Base-by-base conservation (phyloP, 2,329 filamentous ascomycete genomes). In the Xylariaceae sp. region DNA sequence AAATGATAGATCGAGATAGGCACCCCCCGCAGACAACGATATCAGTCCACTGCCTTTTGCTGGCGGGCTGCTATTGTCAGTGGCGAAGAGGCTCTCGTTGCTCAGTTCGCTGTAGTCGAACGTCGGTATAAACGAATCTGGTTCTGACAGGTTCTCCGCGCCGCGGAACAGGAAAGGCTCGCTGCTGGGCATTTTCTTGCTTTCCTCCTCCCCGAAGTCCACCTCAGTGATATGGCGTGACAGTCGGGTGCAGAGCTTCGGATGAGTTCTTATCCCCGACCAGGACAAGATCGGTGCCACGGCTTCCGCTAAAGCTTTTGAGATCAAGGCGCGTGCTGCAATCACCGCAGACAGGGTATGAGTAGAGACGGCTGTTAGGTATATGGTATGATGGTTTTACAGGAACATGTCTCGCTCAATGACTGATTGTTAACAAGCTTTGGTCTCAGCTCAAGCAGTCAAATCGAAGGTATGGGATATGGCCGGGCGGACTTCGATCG, bases 121-220 rank as follows among this genome's bases (percentile, higher is more conserved):
- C 29, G 41, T 43, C 40, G 56, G 53, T 59, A 65, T 62, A 21
- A 54, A 57, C 34, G 56, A 50, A 38, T 63, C 60, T 29, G 62
- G 37, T 37, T 58, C 51, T 40, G 60, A 58, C 17, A 24, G 21
- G 21, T 57, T 56, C 42, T 59, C 57, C 19, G 45, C 43, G 18
- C 47, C 50, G 26, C 34, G 43, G 15, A 51, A 51, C 26, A 38
- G 31, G 26, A 55, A 41, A 34, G 52, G 44, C 24, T 38, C 48
- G 38, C 52, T 35, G 31, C 38, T 42, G 36, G 49, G 50, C 55
- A 56, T 55, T n/a, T 8, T 12, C n/a, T 23, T 11, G 17, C 23
- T 18, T 33, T 34, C 23, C 31, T 26, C 34, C 16, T 30, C 6
- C 16, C 6, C 27, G n/a, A n/a, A n/a, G n/a, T 38, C 21, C 9